A percentile compares a stretch with the other conserved stretches of the same genome.
Evolutionary conservation across 768 basidiomycete genomes (phyloP).

Genomic region (Kwoniella newhampshirensis): DNA sequence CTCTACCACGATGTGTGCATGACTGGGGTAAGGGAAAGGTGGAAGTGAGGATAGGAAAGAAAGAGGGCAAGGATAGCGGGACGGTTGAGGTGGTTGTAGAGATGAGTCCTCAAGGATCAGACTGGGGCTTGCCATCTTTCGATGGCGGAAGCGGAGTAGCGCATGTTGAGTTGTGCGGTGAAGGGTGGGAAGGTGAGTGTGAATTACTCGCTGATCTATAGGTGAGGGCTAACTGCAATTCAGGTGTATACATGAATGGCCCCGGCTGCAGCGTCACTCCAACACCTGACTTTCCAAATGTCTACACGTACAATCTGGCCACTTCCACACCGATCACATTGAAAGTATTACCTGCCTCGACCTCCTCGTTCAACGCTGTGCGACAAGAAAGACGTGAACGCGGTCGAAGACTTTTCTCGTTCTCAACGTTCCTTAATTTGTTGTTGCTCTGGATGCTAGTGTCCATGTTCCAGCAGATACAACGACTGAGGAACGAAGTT

Average conservation of each 20-base stretch:
- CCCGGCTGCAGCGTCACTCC: too few species aligned
- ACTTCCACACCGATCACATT: neutral
- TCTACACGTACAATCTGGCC: neutral
- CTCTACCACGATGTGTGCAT: constrained; percentile 4
- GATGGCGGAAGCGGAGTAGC: constrained; percentile 13
- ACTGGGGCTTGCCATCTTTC: constrained; percentile 17
- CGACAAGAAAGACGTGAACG: neutral
- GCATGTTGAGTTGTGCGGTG: constrained; percentile 22
- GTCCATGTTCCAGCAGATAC: constrained; percentile 39
- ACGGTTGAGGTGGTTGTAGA: constrained; percentile 18
- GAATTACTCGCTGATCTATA: neutral
- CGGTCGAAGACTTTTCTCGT: constrained; percentile 22
- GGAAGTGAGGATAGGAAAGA: neutral
- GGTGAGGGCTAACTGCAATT: too few species aligned
- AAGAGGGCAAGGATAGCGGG: constrained; percentile 5
- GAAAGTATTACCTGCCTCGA: neutral
- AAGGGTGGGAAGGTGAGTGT: constrained; percentile 28
- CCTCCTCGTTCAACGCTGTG: neutral
- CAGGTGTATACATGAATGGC: too few species aligned
- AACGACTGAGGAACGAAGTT: constrained; percentile 34
- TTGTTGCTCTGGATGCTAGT: constrained; percentile 37
- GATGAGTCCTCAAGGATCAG: neutral
- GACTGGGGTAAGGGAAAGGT: neutral
- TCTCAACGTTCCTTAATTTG: constrained; percentile 31
- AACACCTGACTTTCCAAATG: neutral